A percentile compares a stretch with the other conserved stretches of the same genome.
phyloP scores from a whole-genome alignment of 2,329 filamentous ascomycete genomes.

The Epicoccum nigrum region DNA sequence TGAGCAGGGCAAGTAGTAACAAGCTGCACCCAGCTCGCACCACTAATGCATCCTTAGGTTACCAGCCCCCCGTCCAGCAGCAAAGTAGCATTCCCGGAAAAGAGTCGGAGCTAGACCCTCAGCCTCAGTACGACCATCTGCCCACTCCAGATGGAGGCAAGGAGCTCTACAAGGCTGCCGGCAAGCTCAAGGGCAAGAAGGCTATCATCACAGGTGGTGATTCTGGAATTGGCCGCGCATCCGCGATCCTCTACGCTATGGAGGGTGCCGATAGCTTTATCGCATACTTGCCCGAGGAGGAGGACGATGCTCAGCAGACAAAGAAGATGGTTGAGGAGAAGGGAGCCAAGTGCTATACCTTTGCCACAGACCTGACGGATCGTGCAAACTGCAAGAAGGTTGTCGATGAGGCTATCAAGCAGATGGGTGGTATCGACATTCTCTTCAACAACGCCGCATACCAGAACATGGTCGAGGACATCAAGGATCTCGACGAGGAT shows the following conservation, averaged over 20 bases:
- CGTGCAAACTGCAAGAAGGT: constrained; percentile 72
- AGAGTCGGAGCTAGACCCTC: constrained; percentile 62
- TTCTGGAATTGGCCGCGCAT: constrained; percentile 77
- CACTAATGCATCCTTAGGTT: constrained; percentile 43
- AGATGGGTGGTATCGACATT: constrained; percentile 74
- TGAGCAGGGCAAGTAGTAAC: constrained; percentile 38
- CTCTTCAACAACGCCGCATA: constrained; percentile 75
- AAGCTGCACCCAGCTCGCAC: not conserved
- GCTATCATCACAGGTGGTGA: constrained; percentile 84
- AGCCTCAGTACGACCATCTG: constrained; percentile 68
- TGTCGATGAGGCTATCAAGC: constrained; percentile 68
- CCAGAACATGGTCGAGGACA: constrained; percentile 75
- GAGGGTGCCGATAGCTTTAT: constrained; percentile 79
- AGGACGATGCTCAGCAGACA: constrained; percentile 76
- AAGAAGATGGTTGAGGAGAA: constrained; percentile 71
- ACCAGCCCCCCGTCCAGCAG: constrained; percentile 57
- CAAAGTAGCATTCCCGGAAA: constrained; percentile 59
- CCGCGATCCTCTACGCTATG: constrained; percentile 78
- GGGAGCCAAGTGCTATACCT: constrained; percentile 68
- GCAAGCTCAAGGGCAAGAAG: constrained; percentile 76
- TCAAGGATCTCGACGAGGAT: constrained; percentile 74
- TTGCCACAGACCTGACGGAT: constrained; percentile 68
- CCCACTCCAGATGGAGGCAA: constrained; percentile 71
- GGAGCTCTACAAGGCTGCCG: constrained; percentile 74
- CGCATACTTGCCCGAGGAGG: constrained; percentile 75